Evolutionary conservation across 176 grass and related monocot species (phyloP), one percentile per base, ranked within the genome.

Genomic region (Carex myosuroides): DNA sequence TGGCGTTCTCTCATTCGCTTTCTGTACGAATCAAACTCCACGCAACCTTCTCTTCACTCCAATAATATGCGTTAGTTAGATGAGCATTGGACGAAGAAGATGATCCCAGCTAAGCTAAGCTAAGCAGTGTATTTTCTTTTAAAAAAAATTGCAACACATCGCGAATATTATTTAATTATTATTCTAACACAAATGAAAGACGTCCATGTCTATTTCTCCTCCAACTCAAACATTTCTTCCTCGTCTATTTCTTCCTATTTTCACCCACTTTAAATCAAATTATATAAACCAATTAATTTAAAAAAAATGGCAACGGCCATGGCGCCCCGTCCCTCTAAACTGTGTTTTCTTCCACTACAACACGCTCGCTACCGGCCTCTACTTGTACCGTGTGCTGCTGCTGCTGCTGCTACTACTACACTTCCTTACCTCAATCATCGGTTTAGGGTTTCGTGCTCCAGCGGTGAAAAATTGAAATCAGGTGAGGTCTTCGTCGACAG

Each of bases 401-500:
- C 37, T 39, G 37, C 37, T 39, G 37, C 37, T 39, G 4, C 37
- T 39, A 5, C 37, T 12, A 13, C 14, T 17, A 64, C 83, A 60
- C 52, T 76, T 35, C 50, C 13, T 77, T 32, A 29, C 13, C 11
- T 77, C 12, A 77, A 77, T 17, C 50, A 30, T 76, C 48, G 74
- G 18, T 67, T 80, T 42, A 86, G 82, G 87, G 86, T 72, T 86
- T 92, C 88, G 39, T 87, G 83, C 54, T 56, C 84, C 1, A 72
- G 80, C 18, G 63, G 87, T 20, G 65, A 62, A 14, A 67, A 79
- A 78, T 50, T 75, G 44, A 79, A 65, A 13, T 81, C 83, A 61
- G 41, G n/a, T 21, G 80, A 79, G 60, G 84, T 85, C n/a, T 86
- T 84, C 13, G 80, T 83, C 10, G 89, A 90, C 62, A 91, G 88